A percentile compares a stretch with the other conserved stretches of the same genome.
phyloP scores from a whole-genome alignment of 2,329 filamentous ascomycete species.

The Phoma sp. region DNA sequence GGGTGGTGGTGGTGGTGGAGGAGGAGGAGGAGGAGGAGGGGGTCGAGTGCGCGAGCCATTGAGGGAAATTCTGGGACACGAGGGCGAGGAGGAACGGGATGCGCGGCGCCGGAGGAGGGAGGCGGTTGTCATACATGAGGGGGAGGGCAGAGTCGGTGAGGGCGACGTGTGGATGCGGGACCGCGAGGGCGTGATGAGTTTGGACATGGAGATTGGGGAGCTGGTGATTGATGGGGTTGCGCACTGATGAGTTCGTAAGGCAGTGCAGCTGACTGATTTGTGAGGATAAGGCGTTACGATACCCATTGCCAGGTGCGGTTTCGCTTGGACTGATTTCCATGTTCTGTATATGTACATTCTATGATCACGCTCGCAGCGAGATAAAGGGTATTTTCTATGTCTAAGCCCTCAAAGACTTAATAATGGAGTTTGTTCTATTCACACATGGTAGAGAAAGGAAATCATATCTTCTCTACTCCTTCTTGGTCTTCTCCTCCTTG shows the following conservation, averaged over 20 bases:
- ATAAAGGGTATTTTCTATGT: constrained; percentile 15
- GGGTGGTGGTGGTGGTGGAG: not conserved
- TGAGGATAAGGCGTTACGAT: not conserved
- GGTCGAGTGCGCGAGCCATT: not conserved
- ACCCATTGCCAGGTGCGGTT: constrained; percentile 4
- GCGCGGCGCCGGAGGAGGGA: constrained; percentile 78
- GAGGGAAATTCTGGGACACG: constrained; percentile 51
- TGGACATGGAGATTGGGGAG: constrained; percentile 16
- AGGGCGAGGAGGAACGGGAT: constrained; percentile 65
- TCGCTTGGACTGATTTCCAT: too few relatives aligned
- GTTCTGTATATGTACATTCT: constrained; percentile 13
- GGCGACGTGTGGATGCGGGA: constrained; percentile 76
- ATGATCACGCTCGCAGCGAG: not conserved
- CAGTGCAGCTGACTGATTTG: not conserved
- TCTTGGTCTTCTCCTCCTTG: constrained; percentile 25
- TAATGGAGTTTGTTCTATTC: constrained; percentile 9
- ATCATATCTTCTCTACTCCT: constrained; percentile 6
- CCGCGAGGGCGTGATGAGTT: constrained; percentile 18
- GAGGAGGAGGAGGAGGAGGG: too few relatives aligned
- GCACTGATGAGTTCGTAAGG: not conserved
- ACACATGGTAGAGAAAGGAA: constrained; percentile 9
- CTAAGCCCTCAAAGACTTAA: constrained; percentile 2
- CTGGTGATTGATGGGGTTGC: constrained; percentile 14
- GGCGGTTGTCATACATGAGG: constrained; percentile 89
- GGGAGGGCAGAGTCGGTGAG: constrained; percentile 73